Conservation (phyloP, 495 filamentous ascomycete species). For the Penicillium malachiteum region DNA sequence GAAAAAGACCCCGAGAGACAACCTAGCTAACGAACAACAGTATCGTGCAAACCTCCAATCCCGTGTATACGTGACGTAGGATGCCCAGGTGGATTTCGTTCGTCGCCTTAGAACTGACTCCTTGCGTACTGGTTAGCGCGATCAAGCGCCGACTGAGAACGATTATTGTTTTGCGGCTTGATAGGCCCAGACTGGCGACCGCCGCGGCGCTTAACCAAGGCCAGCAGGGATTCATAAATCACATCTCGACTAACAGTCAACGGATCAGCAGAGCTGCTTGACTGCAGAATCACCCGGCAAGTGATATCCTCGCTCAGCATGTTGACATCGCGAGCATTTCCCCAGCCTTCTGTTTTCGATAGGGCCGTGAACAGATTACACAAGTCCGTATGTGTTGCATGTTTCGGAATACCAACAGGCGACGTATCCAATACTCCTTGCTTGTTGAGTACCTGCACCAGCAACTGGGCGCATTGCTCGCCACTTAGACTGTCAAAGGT, state of each 20-base stretch:
- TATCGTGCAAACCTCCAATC: too few relatives aligned
- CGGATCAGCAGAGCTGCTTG: background rate
- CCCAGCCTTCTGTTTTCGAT: background rate
- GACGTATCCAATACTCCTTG: background rate
- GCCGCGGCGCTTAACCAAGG: too few relatives aligned
- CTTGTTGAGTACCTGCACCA: slow-evolving; percentile 19
- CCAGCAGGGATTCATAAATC: background rate
- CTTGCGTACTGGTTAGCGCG: too few relatives aligned
- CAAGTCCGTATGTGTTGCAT: background rate
- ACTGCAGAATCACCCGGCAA: background rate
- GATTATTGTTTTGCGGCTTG: too few relatives aligned
- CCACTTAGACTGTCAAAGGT: slow-evolving; percentile 44
- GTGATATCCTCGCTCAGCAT: background rate
- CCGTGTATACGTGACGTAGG: too few relatives aligned
- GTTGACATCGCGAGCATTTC: slow-evolving; percentile 3
- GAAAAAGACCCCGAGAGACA: too few relatives aligned
- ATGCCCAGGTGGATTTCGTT: too few relatives aligned
- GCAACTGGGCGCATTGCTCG: slow-evolving; percentile 41
- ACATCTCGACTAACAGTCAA: background rate
- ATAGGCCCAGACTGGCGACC: too few relatives aligned
- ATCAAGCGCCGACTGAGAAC: too few relatives aligned
- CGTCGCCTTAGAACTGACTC: too few relatives aligned
- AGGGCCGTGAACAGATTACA: background rate
- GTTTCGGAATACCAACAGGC: background rate
- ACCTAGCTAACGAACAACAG: too few relatives aligned